Base-by-base conservation (phyloP, 176 grass and related monocot species). In the Oryza meridionalis region DNA sequence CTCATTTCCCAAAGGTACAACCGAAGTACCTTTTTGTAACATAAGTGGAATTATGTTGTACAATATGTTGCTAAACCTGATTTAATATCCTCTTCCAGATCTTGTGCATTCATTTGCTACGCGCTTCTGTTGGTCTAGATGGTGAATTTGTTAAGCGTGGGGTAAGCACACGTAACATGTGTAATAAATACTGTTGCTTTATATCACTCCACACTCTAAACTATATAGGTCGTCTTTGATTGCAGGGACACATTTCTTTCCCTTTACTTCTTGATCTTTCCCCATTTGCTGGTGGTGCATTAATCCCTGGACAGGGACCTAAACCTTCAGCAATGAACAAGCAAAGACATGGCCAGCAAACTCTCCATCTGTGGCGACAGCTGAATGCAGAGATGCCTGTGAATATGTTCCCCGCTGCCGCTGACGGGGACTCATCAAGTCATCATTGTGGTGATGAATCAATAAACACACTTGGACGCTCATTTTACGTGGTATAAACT, bases 91-190 rank as follows among this genome's bases (percentile, higher is more conserved):
- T 82, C 46, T 69, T 78, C 32, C 75, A 96, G 96, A 92, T 94
- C 81, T 33, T 94, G 80, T 95, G 96, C 89, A 90, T 99, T 76
- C 93, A 99, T 90, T 81, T 99, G 73, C 86, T 92, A 78, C 96
- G 96, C 42, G 91, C 93, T 92, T 92, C 88, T 66, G 81, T 94
- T 76, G 67, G 82, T 84, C 9, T 85, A 25, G 29, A 82, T 86
- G 96, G 89, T 62, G 83, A 99, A 78, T 80, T 93, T 5, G 80
- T 94, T 61, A 99, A 96, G 75, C 86, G 70, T 73, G 55, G 84
- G 77, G 96, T 99, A 88, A 85, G 72, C 22, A 21, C 19, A 68
- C 27, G 3, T 51, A 24, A 17, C 43, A 81, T 71, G 29, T 71
- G 3, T 82, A 69, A 63, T 13, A 19, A 69, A 63, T 13, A 19